Conservation (phyloP, 495 filamentous ascomycete species). For the Xanthoparmelia taractica region DNA sequence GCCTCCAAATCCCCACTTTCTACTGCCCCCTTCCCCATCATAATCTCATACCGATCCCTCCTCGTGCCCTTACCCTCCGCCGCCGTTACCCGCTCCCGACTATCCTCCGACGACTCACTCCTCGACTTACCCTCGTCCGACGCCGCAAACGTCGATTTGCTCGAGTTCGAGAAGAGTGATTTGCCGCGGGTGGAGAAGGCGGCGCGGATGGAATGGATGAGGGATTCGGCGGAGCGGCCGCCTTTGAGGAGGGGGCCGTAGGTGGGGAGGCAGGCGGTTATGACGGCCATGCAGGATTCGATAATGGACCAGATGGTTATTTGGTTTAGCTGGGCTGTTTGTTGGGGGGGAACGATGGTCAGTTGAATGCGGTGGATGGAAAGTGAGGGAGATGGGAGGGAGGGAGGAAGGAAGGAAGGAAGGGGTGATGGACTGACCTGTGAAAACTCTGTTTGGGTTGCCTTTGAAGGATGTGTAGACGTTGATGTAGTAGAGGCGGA, state of each 20-base stretch:
- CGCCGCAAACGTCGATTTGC: background rate
- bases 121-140: too few species aligned
- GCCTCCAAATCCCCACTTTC: background rate
- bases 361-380: background rate
- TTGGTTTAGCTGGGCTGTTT: background rate
- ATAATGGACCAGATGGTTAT: constrained; percentile 12
- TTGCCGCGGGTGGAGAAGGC: background rate
- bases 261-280: constrained; percentile 19
- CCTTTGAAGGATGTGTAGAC: background rate
- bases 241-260: constrained; percentile 9
- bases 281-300: constrained; percentile 10
- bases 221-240: background rate
- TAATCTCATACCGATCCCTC: background rate
- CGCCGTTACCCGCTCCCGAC: too few species aligned
- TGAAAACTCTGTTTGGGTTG: background rate
- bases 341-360: background rate
- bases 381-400: too few species aligned
- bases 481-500: constrained; percentile 8
- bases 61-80: background rate
- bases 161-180: background rate
- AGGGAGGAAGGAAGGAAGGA: too few species aligned
- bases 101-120: too few species aligned
- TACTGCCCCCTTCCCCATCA: background rate
- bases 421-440: background rate
- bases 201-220: background rate